Percentiles rank a stretch among this genome's conserved stretches.
Evolutionary conservation across 176 grass and related monocot species (phyloP).

Genomic region (Puccinellia tenuiflora): DNA sequence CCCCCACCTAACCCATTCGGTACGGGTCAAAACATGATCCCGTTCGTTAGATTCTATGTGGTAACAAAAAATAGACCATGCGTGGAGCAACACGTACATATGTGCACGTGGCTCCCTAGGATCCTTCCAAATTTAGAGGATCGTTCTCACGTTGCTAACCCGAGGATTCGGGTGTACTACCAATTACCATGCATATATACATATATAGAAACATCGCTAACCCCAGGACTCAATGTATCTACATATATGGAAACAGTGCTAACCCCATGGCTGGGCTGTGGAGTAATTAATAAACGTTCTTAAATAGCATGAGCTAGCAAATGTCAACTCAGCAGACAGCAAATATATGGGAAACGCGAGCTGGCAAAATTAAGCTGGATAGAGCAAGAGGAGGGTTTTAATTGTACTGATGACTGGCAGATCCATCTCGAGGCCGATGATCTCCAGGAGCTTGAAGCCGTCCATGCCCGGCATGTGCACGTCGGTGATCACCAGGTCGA

Average conservation of each 20-base stretch:
- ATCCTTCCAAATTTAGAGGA: not conserved
- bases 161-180: too few relatives aligned
- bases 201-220: too few relatives aligned
- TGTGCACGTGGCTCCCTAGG: not conserved
- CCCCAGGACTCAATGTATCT: not conserved
- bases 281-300: not conserved
- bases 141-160: not conserved
- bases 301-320: not conserved
- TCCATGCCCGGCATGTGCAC: constrained; percentile 61
- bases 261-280: not conserved
- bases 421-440: constrained; percentile 56
- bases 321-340: not conserved
- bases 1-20: too few relatives aligned
- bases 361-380: not conserved
- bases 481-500: constrained; percentile 53
- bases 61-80: not conserved
- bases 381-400: not conserved
- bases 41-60: not conserved
- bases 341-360: not conserved
- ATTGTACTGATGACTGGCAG: constrained; percentile 69
- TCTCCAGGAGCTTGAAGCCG: constrained; percentile 65
- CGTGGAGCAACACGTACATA: not conserved
- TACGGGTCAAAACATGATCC: too few relatives aligned
- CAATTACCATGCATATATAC: too few relatives aligned
- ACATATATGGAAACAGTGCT: not conserved